These are phyloP conservation scores for Corymbia maculata DNA, from an alignment of 345 rosid species.

Conservation along the genomic window DNA sequence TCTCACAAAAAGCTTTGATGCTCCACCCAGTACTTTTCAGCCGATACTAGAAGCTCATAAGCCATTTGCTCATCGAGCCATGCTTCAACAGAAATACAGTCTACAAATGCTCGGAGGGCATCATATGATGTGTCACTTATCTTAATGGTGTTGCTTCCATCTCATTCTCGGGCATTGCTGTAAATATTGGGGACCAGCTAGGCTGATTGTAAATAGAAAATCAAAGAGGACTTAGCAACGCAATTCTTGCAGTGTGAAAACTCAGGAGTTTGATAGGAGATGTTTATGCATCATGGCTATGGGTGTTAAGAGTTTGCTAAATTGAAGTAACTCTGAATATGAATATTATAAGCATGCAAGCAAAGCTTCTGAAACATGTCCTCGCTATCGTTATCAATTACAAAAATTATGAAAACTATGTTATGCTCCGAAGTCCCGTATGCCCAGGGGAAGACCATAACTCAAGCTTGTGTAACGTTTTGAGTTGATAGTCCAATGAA, in stretches of 20 bases:
- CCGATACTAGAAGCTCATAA: conserved; percentile 58
- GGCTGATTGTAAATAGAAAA: conserved; percentile 21
- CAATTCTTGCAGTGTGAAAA: neutral
- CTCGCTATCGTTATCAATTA: neutral
- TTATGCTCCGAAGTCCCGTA: neutral
- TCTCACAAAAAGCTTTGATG: conserved; percentile 71
- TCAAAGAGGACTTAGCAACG: neutral
- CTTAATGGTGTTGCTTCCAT: conserved; percentile 79
- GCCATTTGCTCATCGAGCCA: conserved; percentile 70
- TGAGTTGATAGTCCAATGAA: neutral
- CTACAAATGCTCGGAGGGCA: conserved; percentile 53
- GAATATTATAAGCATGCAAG: neutral
- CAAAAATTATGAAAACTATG: neutral
- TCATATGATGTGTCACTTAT: conserved; percentile 56
- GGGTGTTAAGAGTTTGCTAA: neutral
- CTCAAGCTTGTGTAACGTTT: neutral
- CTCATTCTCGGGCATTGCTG: conserved; percentile 82
- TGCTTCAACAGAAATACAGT: conserved; percentile 65
- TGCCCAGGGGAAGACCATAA: neutral
- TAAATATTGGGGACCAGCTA: conserved; percentile 68
- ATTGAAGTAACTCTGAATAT: neutral
- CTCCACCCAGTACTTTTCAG: conserved; percentile 78
- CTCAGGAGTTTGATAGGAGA: neutral
- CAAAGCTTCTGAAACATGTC: neutral
- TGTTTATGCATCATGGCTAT: neutral